Evolutionary conservation across 345 rosid genomes (phyloP).

Genomic region (Brassica incana): DNA sequence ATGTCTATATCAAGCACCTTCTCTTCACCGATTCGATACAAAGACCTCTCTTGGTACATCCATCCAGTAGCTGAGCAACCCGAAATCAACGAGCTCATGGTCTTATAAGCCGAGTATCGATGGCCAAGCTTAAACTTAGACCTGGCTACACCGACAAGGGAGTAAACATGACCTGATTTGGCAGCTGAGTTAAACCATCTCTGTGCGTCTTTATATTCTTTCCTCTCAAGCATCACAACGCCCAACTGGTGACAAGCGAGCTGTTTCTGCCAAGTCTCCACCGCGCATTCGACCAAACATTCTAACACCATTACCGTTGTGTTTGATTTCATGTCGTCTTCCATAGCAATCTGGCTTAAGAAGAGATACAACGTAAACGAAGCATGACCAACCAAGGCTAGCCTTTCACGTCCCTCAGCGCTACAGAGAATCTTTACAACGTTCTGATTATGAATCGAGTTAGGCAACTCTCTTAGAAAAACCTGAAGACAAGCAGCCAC

Average conservation of each 20-base stretch:
- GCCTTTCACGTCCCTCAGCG: conserved; percentile 59
- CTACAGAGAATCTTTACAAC: conserved; percentile 68
- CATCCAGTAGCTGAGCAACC: conserved; percentile 68
- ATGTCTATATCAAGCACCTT: conserved; percentile 63
- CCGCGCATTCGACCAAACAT: conserved; percentile 68
- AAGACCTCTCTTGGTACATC: conserved; percentile 92
- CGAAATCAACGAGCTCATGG: conserved; percentile 63
- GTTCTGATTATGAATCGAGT: conserved; percentile 58
- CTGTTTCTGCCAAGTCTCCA: conserved; percentile 76
- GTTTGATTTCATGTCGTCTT: conserved; percentile 82
- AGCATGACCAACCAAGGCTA: conserved; percentile 68
- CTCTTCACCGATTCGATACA: conserved; percentile 77
- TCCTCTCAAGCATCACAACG: conserved; percentile 84
- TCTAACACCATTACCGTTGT: conserved; percentile 87
- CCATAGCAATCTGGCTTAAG: conserved; percentile 79
- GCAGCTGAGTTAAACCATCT: conserved; percentile 72
- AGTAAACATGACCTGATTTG: conserved; percentile 72
- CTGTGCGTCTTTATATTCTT: conserved; percentile 91
- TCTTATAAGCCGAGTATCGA: conserved; percentile 81
- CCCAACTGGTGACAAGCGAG: conserved; percentile 83
- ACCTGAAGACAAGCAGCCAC: conserved; percentile 94
- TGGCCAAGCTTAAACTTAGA: conserved; percentile 84
- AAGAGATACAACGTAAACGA: conserved; percentile 75
- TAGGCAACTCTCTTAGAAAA: conserved; percentile 71
- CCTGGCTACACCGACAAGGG: conserved; percentile 84